Percentiles rank a stretch among this genome's conserved stretches.
Conservation (phyloP, 2,329 filamentous ascomycete genomes). For the Pseudocercospora pini-densiflorae region DNA sequence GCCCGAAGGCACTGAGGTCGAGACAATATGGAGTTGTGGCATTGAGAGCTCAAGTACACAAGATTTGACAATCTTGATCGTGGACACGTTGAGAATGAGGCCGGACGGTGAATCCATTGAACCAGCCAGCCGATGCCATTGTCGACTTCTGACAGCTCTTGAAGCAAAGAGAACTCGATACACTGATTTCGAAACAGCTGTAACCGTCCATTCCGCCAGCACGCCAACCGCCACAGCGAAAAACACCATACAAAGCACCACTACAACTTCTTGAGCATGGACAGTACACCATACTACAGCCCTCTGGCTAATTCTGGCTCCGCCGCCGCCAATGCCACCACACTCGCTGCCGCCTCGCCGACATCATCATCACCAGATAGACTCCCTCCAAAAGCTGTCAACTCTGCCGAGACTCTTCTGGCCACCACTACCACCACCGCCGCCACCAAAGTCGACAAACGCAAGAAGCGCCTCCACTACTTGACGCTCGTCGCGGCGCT, state of each 20-base stretch:
- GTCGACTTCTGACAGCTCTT: not conserved
- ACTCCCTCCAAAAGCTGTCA: not conserved
- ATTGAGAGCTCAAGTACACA: no score
- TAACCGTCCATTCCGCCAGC: not conserved
- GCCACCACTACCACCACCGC: not conserved
- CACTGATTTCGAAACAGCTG: not conserved
- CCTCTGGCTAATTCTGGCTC: not conserved
- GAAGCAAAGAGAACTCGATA: not conserved
- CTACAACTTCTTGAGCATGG: not conserved
- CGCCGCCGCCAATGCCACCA: not conserved
- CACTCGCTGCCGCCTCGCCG: not conserved
- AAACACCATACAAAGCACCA: not conserved
- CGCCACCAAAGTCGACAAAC: not conserved
- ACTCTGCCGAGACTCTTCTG: not conserved
- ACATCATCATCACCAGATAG: not conserved
- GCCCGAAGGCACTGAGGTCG: no score
- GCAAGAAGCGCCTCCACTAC: not conserved
- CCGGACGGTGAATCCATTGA: no score
- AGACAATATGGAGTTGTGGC: no score
- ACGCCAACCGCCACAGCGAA: not conserved
- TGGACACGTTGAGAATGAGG: not conserved
- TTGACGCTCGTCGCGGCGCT: not conserved
- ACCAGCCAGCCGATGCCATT: not conserved
- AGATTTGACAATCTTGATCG: no score
- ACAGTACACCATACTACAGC: not conserved